Conservation (phyloP, 257 asterid genomes). For the Plectranthus barbatus region DNA sequence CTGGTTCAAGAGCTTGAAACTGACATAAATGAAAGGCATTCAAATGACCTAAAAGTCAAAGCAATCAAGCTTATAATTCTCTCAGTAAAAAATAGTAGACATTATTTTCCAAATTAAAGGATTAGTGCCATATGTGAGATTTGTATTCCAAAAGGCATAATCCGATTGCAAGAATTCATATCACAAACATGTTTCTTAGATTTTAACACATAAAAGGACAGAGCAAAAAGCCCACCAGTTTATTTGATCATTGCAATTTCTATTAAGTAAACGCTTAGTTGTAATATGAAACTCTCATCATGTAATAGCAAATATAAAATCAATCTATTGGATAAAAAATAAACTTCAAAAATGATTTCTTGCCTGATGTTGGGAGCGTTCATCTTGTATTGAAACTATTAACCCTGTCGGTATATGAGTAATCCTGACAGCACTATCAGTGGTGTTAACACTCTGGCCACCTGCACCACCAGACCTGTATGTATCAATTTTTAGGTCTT, state of each 20-base stretch:
- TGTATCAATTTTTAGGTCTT: conserved; percentile 83
- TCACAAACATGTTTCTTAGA: background rate
- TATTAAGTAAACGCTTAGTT: background rate
- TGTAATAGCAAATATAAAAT: background rate
- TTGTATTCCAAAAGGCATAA: background rate
- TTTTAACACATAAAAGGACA: background rate
- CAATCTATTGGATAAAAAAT: background rate
- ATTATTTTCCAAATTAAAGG: background rate
- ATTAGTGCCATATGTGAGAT: background rate
- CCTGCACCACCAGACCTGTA: conserved; percentile 96
- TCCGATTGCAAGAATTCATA: background rate
- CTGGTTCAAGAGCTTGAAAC: background rate
- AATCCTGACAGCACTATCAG: conserved; percentile 93
- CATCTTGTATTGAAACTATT: conserved; percentile 84
- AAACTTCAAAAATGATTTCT: conserved; percentile 6
- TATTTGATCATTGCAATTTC: background rate
- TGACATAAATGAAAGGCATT: background rate
- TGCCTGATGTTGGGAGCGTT: conserved; percentile 92
- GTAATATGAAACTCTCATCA: background rate
- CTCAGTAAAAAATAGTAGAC: background rate
- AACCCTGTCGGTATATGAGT: conserved; percentile 86
- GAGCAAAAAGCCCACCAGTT: background rate
- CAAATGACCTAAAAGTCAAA: background rate
- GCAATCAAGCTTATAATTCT: background rate
- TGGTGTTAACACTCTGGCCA: conserved; percentile 92